phyloP scores from a whole-genome alignment of 148 eudicot species.

The Camellia granthamiana region DNA sequence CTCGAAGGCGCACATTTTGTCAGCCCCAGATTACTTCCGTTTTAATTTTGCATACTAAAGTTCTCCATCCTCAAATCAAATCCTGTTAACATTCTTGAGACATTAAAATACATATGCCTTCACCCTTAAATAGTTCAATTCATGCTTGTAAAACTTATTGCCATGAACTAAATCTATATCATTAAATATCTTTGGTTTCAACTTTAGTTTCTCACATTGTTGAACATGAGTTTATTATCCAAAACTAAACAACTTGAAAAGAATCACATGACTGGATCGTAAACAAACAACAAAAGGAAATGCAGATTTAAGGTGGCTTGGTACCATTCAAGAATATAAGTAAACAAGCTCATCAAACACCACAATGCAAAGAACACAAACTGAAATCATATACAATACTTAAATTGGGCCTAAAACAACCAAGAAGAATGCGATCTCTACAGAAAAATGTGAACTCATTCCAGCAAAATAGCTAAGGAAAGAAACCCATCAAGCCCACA shows the following conservation, averaged over 20 bases:
- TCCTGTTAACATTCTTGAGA: neutral
- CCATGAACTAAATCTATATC: neutral
- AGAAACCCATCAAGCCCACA: neutral
- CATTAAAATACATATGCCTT: neutral
- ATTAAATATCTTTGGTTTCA: neutral
- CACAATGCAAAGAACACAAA: conserved; percentile 2
- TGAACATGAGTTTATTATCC: neutral
- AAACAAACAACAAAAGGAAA: neutral
- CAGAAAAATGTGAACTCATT: neutral
- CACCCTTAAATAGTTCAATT: neutral
- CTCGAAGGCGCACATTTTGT: neutral
- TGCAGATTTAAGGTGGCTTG: neutral
- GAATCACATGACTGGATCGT: neutral
- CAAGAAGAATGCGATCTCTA: neutral
- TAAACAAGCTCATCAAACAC: neutral
- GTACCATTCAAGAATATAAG: neutral
- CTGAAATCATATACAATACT: neutral
- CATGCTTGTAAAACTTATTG: neutral
- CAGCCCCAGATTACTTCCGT: neutral
- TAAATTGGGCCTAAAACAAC: neutral
- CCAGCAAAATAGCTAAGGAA: neutral
- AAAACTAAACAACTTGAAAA: neutral
- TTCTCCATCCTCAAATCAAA: neutral
- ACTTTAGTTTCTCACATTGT: neutral
- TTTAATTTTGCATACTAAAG: neutral